These are phyloP conservation scores for Claviceps sp. DNA, from an alignment of 2,329 filamentous ascomycete genomes.

Conservation along the genomic window DNA sequence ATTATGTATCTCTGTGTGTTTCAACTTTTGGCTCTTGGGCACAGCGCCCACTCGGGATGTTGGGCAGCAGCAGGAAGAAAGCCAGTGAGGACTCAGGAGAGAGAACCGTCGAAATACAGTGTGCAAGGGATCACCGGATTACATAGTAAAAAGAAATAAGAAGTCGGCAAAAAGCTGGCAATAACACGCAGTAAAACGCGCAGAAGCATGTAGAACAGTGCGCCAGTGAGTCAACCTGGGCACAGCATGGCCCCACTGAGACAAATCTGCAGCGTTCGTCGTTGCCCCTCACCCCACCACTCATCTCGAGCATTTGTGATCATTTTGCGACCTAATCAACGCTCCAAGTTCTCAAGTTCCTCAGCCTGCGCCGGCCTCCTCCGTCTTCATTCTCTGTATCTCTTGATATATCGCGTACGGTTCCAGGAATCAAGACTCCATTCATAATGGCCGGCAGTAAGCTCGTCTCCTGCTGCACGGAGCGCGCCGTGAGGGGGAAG, in stretches of 20 bases:
- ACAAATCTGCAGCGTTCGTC: constrained; percentile 18
- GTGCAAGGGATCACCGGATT: too few relatives aligned
- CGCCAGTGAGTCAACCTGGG: constrained; percentile 8
- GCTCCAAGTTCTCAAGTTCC: constrained; percentile 2
- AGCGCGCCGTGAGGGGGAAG: constrained; percentile 5
- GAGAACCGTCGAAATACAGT: too few relatives aligned
- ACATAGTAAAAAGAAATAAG: too few relatives aligned
- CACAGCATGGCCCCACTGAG: constrained; percentile 8
- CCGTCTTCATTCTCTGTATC: constrained; percentile 1
- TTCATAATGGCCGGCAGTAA: constrained; percentile 22
- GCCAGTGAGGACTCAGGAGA: too few relatives aligned
- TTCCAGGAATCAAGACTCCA: constrained; percentile 2
- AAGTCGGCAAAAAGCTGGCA: too few relatives aligned
- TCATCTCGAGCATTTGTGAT: constrained; percentile 6
- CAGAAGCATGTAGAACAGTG: too few relatives aligned
- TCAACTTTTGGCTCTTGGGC: too few relatives aligned
- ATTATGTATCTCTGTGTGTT: too few relatives aligned
- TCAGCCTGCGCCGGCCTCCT: constrained; percentile 1
- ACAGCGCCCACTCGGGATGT: too few relatives aligned
- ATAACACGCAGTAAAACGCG: too few relatives aligned
- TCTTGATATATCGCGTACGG: constrained; percentile 1
- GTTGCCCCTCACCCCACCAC: constrained; percentile 22
- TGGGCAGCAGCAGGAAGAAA: background rate
- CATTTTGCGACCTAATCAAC: constrained; percentile 22
- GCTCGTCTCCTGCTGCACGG: constrained; percentile 5